Evolutionary conservation across 208 protist genomes (phyloP), one percentile per base, ranked within the genome.

Genomic region (Naegleria gruberi): DNA sequence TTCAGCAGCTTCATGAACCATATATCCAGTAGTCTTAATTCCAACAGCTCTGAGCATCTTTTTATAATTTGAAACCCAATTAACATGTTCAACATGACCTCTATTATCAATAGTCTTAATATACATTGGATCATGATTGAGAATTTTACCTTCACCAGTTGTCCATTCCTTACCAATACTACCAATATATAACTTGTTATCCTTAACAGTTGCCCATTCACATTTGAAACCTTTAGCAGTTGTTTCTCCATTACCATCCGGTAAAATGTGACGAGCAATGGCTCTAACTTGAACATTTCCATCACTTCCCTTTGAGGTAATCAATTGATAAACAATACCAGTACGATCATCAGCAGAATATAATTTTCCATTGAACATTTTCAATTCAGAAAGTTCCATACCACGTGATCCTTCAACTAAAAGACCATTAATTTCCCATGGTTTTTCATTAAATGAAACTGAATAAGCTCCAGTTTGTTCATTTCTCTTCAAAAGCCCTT

Each of bases 201-300:
- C 92, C 26, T 94, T 95, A 4, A 94, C 91, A 40, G 93, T 94
- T n/a, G 92, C 92, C 93, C 93, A 95, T 57, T 94, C 93, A 47
- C 46, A 83, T 83, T 94, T 94, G n/a, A 93, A 91, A 57, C 93
- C 93, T 41, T 94, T 94, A 0, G 43, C 34, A n/a, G 90, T 90
- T 34, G 57, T 65, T n/a, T 91, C 15, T 34, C 90, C 93, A 90
- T 94, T 82, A 34, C 93, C 93, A 45, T 92, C 91, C 0, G 45
- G 86, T 8, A 94, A 12, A 34, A 94, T 65, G 23, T 89, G 37
- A 37, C 93, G n/a, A 37, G 91, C 77, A 30, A 94, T 43, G 17
- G 74, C 82, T 40, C 92, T 94, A 6, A 37, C 44, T 2, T 93
- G 51, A 65, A 65, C 12, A 65, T 65, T 23, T 30, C 51, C 23